Evolutionary conservation across 441 rosid genomes (phyloP).

Genomic region (Croton setiger): DNA sequence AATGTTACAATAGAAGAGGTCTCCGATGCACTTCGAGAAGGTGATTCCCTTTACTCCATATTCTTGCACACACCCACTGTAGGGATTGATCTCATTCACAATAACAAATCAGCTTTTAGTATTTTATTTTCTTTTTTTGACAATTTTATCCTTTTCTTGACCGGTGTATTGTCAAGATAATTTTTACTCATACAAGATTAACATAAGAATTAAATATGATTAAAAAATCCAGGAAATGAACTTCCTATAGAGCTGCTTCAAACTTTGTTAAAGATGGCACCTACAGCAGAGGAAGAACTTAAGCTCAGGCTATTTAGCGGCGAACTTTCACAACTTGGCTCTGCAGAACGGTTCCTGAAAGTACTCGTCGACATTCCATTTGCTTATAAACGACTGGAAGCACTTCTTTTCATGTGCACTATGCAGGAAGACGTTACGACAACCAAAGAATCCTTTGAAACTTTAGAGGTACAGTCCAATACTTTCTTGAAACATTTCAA

Average conservation of each 20-base stretch:
- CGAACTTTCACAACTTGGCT: conserved; percentile 71
- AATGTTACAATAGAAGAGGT: conserved; percentile 87
- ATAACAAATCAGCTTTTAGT: too few relatives aligned
- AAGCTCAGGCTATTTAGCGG: conserved; percentile 83
- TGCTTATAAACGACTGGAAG: conserved; percentile 79
- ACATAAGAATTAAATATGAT: too few relatives aligned
- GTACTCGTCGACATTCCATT: conserved; percentile 75
- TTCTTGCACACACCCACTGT: not conserved
- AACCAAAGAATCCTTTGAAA: conserved; percentile 64
- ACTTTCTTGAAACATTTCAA: conserved; percentile 5
- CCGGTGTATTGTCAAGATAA: too few relatives aligned
- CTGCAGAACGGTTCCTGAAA: conserved; percentile 91
- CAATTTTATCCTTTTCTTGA: too few relatives aligned
- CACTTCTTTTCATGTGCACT: conserved; percentile 72
- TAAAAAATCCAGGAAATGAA: conserved; percentile 70
- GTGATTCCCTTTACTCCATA: conserved; percentile 31
- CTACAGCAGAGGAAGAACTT: conserved; percentile 85
- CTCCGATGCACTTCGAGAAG: conserved; percentile 84
- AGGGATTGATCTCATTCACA: too few relatives aligned
- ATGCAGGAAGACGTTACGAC: conserved; percentile 68
- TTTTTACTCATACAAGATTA: too few relatives aligned
- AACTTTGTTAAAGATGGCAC: conserved; percentile 87
- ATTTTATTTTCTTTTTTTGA: too few relatives aligned
- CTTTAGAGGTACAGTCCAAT: conserved; percentile 64
- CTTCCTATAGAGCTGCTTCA: conserved; percentile 87